Conservation (phyloP, 768 basidiomycete species). For the Termitomyces sp. region DNA sequence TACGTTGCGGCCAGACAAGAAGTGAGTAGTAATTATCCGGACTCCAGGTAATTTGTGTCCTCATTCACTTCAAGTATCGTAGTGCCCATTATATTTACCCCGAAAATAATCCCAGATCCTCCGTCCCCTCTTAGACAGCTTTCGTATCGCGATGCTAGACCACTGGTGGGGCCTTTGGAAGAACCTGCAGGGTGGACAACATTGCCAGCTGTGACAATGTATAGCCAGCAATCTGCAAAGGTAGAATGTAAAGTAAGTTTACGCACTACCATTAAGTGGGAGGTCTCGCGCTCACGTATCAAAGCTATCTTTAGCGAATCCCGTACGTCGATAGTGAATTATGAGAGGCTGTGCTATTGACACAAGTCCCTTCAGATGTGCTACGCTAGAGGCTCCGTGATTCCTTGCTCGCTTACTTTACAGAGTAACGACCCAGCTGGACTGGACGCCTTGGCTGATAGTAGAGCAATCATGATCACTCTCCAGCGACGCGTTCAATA, state of each 20-base stretch:
- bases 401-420: slow-evolving; percentile 34
- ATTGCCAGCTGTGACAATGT: slow-evolving; percentile 21
- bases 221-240: slow-evolving; percentile 23
- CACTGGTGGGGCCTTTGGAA: slow-evolving; percentile 29
- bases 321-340: slow-evolving; percentile 23
- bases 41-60: not conserved
- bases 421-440: slow-evolving; percentile 27
- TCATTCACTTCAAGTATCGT: slow-evolving; percentile 12
- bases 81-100: slow-evolving; percentile 30
- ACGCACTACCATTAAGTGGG: not conserved
- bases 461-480: slow-evolving; percentile 24
- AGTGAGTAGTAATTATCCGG: slow-evolving; percentile 24
- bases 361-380: slow-evolving; percentile 21
- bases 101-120: slow-evolving; percentile 30
- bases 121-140: slow-evolving; percentile 32
- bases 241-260: slow-evolving; percentile 29
- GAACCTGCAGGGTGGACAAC: slow-evolving; percentile 37
- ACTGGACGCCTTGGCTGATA: slow-evolving; percentile 29
- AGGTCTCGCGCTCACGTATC: not conserved
- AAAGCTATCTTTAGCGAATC: slow-evolving; percentile 36
- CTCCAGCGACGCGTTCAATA: slow-evolving; percentile 30
- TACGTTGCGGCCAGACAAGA: slow-evolving; percentile 35
- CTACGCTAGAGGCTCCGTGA: slow-evolving; percentile 39
- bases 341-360: not conserved
- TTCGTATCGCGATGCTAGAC: slow-evolving; percentile 30